Conservation (phyloP, 2,329 filamentous ascomycete genomes). For the Ophiostoma novo-ulmi region DNA sequence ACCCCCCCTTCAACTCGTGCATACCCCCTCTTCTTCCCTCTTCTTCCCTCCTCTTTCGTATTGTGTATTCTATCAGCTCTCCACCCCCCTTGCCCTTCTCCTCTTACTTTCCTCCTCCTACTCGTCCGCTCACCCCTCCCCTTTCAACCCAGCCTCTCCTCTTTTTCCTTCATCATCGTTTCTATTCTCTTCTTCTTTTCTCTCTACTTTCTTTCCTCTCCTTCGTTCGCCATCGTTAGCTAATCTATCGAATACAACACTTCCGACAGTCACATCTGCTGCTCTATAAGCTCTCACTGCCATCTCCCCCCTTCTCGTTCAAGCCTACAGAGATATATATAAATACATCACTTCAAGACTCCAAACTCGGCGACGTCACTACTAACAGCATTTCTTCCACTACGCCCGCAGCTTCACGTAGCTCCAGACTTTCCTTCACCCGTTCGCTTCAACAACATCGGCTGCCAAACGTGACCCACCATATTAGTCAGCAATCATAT, state of each 20-base stretch:
- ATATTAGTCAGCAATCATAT: neutral
- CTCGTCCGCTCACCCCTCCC: neutral
- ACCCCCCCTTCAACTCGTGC: neutral
- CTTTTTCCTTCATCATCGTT: neutral
- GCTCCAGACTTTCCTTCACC: neutral
- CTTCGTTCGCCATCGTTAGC: neutral
- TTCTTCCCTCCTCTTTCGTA: neutral
- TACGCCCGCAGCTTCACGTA: neutral
- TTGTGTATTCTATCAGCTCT: neutral
- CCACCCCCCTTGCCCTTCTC: conserved; percentile 1
- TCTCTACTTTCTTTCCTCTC: neutral
- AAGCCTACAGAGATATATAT: neutral
- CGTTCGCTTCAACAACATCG: neutral
- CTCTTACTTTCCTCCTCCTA: neutral
- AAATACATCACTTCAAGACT: neutral
- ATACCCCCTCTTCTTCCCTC: conserved; percentile 15
- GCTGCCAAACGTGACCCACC: neutral
- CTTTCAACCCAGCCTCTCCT: neutral
- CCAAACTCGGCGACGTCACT: conserved; percentile 1
- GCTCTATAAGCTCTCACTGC: neutral
- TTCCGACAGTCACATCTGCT: neutral
- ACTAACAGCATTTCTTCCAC: neutral
- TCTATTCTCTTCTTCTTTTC: neutral
- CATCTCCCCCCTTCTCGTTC: neutral
- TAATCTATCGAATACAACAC: neutral